These are phyloP conservation scores for Tolypocladium capitatum DNA, from an alignment of 2,329 filamentous ascomycete genomes.

Conservation along the genomic window DNA sequence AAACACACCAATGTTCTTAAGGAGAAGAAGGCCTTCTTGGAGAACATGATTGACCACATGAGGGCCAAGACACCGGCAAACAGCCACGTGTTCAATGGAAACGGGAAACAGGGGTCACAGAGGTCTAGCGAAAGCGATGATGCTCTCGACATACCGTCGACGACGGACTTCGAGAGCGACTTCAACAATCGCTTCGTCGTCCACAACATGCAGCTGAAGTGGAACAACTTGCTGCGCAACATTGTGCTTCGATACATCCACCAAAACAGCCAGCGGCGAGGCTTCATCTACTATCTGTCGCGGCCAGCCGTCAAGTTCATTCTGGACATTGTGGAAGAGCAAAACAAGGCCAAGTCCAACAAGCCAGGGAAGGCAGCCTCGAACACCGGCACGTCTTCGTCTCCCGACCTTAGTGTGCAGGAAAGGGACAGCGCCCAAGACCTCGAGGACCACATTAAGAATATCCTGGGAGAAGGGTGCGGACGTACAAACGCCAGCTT, in stretches of 20 bases:
- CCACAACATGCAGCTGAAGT: conserved; percentile 94
- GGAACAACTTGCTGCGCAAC: conserved; percentile 92
- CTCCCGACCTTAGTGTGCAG: conserved; percentile 26
- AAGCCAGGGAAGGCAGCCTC: conserved; percentile 17
- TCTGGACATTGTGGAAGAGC: conserved; percentile 91
- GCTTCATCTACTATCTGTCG: conserved; percentile 96
- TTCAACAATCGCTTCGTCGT: conserved; percentile 98
- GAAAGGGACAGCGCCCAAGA: conserved; percentile 45
- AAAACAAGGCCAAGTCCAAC: conserved; percentile 53
- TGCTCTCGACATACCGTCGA: conserved; percentile 49
- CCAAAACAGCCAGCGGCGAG: conserved; percentile 87
- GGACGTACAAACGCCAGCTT: conserved; percentile 49
- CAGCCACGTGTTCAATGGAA: conserved; percentile 12
- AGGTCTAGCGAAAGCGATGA: conserved; percentile 38
- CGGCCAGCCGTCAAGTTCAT: conserved; percentile 95
- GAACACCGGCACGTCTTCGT: conserved; percentile 15
- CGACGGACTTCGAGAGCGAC: conserved; percentile 77
- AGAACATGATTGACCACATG: conserved; percentile 43
- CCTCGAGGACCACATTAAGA: conserved; percentile 73
- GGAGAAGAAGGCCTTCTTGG: conserved; percentile 45
- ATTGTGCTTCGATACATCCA: conserved; percentile 96
- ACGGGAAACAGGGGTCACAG: conserved; percentile 18
- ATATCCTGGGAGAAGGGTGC: conserved; percentile 72
- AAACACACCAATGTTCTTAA: conserved; percentile 41
- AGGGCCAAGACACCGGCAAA: conserved; percentile 20